A percentile compares a stretch with the other conserved stretches of the same genome.
Evolutionary conservation across 2,329 filamentous ascomycete genomes (phyloP).

Genomic region (Cercospora sp.): DNA sequence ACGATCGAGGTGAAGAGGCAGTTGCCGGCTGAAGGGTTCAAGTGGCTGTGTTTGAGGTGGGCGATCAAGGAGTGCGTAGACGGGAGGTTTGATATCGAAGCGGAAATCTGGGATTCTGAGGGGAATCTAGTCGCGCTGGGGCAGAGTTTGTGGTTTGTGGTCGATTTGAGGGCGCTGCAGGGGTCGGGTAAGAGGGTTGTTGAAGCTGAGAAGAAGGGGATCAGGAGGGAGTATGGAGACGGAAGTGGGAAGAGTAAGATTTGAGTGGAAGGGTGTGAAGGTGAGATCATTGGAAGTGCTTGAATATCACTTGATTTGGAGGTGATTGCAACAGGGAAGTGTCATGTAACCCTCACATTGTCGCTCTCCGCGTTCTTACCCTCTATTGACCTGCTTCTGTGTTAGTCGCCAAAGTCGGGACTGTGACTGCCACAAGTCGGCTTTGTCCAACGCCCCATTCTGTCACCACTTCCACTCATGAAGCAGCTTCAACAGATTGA

Average conservation of each 20-base stretch:
- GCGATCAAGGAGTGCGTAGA: slow-evolving; percentile 25
- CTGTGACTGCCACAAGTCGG: too few relatives aligned
- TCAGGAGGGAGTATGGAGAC: not conserved
- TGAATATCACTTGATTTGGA: not conserved
- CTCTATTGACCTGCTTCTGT: too few relatives aligned
- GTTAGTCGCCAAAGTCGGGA: too few relatives aligned
- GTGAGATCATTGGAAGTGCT: not conserved
- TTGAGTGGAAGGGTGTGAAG: not conserved
- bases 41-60: slow-evolving; percentile 26
- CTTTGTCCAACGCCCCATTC: not conserved
- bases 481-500: not conserved
- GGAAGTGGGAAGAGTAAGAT: slow-evolving; percentile 7
- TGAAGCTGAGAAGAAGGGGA: slow-evolving; percentile 7
- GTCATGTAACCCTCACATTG: too few relatives aligned
- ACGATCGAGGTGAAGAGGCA: slow-evolving; percentile 26
- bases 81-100: slow-evolving; percentile 27
- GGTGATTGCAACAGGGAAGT: too few relatives aligned
- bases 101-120: slow-evolving; percentile 28
- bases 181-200: not conserved
- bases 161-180: slow-evolving; percentile 7
- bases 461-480: not conserved
- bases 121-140: slow-evolving; percentile 20
- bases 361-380: too few relatives aligned
- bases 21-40: slow-evolving; percentile 24
- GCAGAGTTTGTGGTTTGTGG: slow-evolving; percentile 23